These are phyloP conservation scores for Globisporangium yorkense DNA, from an alignment of 352 stramenopile genomes.

Conservation along the genomic window DNA sequence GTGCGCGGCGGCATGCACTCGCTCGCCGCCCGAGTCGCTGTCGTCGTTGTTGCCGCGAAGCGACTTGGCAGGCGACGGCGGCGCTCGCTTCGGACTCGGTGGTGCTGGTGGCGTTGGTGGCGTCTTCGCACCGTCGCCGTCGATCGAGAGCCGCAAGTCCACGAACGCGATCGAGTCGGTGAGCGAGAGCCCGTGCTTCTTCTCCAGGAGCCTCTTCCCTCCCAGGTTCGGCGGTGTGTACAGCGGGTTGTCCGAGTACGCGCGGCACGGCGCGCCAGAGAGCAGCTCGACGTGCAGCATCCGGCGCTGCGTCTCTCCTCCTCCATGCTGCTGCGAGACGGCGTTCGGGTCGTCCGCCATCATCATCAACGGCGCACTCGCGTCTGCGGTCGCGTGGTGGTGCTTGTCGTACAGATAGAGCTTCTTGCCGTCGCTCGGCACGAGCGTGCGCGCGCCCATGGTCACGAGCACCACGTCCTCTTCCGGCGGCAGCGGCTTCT, in stretches of 20 bases:
- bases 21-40: not conserved
- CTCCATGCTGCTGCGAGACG: slow-evolving; percentile 2
- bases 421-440: slow-evolving; percentile 73
- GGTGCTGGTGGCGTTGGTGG: not conserved
- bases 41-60: slow-evolving; percentile 10
- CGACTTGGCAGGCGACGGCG: slow-evolving; percentile 7
- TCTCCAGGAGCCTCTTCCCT: slow-evolving; percentile 10
- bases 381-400: slow-evolving; percentile 25
- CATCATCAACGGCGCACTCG: slow-evolving; percentile 16
- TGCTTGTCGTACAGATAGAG: slow-evolving; percentile 68
- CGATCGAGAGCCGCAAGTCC: slow-evolving; percentile 45
- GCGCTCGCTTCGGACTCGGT: slow-evolving; percentile 1
- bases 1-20: slow-evolving; percentile 28
- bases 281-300: slow-evolving; percentile 69
- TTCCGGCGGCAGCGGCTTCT: slow-evolving; percentile 46
- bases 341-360: not conserved
- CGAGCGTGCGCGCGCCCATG: slow-evolving; percentile 53
- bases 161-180: slow-evolving; percentile 65
- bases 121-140: slow-evolving; percentile 15
- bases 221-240: slow-evolving; percentile 51
- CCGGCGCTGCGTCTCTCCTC: slow-evolving; percentile 16
- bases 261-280: slow-evolving; percentile 48
- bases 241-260: slow-evolving; percentile 70
- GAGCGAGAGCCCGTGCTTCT: slow-evolving; percentile 18
- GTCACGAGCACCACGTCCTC: slow-evolving; percentile 77